phyloP scores from a whole-genome alignment of 495 filamentous ascomycete genomes.

The Trichodelitschia bisporula region DNA sequence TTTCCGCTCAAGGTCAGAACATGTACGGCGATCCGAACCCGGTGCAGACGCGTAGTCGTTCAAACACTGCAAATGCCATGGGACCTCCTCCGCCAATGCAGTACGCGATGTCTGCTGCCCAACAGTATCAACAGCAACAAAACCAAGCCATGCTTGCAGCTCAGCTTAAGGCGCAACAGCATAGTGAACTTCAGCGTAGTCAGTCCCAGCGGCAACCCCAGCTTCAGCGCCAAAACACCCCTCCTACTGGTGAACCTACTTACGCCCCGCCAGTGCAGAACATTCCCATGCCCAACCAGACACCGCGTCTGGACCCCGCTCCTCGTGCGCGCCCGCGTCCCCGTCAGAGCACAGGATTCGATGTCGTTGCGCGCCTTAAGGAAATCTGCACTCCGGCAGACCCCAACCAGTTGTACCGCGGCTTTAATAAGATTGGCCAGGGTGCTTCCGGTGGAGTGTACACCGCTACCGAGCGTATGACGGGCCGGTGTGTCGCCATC shows the following conservation, averaged over 20 bases:
- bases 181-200: constrained; percentile 10
- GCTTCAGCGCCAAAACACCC: constrained; percentile 2
- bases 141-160: constrained; percentile 52
- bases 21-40: constrained; percentile 21
- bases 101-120: constrained; percentile 17
- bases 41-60: constrained; percentile 20
- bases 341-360: constrained; percentile 48
- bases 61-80: constrained; percentile 13
- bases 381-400: constrained; percentile 77
- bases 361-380: constrained; percentile 62
- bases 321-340: constrained; percentile 52
- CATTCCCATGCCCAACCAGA: constrained; percentile 24
- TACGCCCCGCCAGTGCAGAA: constrained; percentile 32
- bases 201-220: constrained; percentile 26
- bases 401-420: constrained; percentile 64
- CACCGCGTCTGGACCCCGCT: constrained; percentile 22
- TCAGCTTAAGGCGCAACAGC: constrained; percentile 29
- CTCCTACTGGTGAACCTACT: too few relatives aligned
- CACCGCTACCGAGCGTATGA: constrained; percentile 65
- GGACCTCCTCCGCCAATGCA: constrained; percentile 4
- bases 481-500: constrained; percentile 79
- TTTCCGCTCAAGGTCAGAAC: constrained; percentile 4
- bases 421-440: constrained; percentile 87
- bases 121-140: constrained; percentile 67
- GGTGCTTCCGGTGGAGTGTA: constrained; percentile 92